Evolutionary conservation across 2,329 filamentous ascomycete genomes (phyloP).

Genomic region (Ascochyta pisi): DNA sequence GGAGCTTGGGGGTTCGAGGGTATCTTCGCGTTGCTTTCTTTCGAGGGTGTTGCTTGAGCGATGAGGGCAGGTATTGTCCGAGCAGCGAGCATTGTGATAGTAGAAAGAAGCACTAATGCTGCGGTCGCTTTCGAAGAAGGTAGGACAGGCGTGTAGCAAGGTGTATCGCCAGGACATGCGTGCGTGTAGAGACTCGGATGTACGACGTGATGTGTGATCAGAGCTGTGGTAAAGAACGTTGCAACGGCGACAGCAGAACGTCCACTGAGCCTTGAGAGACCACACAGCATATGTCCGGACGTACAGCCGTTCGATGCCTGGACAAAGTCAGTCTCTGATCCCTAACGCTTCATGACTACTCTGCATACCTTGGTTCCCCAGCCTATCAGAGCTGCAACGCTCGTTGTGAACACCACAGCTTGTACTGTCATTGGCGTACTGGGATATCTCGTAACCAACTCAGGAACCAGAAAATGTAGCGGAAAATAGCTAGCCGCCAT

Average conservation of each 20-base stretch:
- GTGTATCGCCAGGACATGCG: conserved; percentile 46
- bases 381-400: conserved; percentile 55
- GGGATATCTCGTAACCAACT: conserved; percentile 54
- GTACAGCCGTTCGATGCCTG: conserved; percentile 57
- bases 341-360: background rate
- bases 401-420: conserved; percentile 49
- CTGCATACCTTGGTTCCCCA: conserved; percentile 60
- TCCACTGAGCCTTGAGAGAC: conserved; percentile 57
- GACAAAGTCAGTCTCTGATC: conserved; percentile 12
- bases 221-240: conserved; percentile 43
- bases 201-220: conserved; percentile 49
- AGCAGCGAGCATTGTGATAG: conserved; percentile 34
- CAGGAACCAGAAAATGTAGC: conserved; percentile 53
- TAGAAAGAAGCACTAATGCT: conserved; percentile 46
- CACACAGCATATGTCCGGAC: conserved; percentile 64
- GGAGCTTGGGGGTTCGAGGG: conserved; percentile 3
- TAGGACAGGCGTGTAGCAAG: conserved; percentile 57
- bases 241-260: conserved; percentile 57
- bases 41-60: conserved; percentile 12
- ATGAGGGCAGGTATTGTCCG: conserved; percentile 33
- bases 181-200: conserved; percentile 50
- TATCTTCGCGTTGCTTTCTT: background rate
- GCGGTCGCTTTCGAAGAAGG: conserved; percentile 44
- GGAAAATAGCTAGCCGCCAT: conserved; percentile 55
- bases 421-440: conserved; percentile 43